phyloP scores from a whole-genome alignment of 2,329 filamentous ascomycete species.

The Cercospora janseana region DNA sequence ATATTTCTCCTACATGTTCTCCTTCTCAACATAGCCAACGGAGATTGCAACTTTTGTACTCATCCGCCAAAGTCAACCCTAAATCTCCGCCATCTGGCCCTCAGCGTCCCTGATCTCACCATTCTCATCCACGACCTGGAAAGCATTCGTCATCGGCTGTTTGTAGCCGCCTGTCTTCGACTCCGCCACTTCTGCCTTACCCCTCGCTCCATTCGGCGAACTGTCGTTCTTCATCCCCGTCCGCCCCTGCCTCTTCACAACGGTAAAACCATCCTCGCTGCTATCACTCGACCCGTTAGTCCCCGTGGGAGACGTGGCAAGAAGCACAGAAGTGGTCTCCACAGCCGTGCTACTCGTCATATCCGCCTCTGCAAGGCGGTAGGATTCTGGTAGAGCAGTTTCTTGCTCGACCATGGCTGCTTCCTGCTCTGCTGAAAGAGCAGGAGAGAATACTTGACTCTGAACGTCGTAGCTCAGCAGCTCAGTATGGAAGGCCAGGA shows the following conservation, averaged over 20 bases:
- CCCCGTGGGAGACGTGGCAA: constrained; percentile 14
- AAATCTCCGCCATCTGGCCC: neutral
- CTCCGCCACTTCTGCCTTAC: neutral
- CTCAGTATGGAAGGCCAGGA: constrained; percentile 29
- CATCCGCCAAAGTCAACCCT: too few relatives aligned
- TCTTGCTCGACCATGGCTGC: neutral
- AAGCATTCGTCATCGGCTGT: neutral
- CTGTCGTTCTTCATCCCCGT: constrained; percentile 1
- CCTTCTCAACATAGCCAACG: too few relatives aligned
- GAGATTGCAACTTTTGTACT: too few relatives aligned
- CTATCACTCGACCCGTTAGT: constrained; percentile 14
- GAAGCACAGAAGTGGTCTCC: constrained; percentile 7
- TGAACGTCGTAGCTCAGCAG: constrained; percentile 26
- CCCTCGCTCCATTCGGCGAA: neutral
- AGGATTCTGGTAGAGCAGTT: neutral
- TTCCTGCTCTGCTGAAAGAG: neutral
- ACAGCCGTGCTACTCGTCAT: constrained; percentile 6
- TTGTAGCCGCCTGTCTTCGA: neutral
- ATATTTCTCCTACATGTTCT: too few relatives aligned
- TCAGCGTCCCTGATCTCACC: neutral
- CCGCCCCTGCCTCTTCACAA: constrained; percentile 20
- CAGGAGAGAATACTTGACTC: constrained; percentile 23
- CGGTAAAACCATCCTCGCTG: constrained; percentile 23
- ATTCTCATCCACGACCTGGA: constrained; percentile 12
- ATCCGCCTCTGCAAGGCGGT: constrained; percentile 17